A percentile compares a stretch with the other conserved stretches of the same genome.
Evolutionary conservation across 306 rosid species (phyloP).

Genomic region (Hippophae tibetana): DNA sequence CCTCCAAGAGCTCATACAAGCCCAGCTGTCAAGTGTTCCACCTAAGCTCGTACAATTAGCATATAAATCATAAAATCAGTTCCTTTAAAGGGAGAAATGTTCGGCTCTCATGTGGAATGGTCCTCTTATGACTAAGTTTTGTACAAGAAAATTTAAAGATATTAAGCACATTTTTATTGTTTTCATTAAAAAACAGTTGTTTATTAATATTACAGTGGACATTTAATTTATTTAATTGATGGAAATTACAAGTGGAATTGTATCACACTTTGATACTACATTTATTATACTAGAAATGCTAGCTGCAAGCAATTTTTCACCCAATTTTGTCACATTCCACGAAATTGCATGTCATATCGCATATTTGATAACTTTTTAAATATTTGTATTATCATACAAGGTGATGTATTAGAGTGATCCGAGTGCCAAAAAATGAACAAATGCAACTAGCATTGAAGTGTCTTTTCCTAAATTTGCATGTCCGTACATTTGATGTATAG

Average conservation of each 20-base stretch:
- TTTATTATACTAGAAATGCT: too few relatives aligned
- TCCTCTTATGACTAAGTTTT: conserved; percentile 10
- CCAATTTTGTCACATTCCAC: too few relatives aligned
- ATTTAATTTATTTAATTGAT: conserved; percentile 16
- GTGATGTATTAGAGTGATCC: too few relatives aligned
- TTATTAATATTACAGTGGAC: conserved; percentile 5
- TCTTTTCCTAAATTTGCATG: too few relatives aligned
- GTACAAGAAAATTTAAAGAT: background rate
- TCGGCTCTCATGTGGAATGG: conserved; percentile 1
- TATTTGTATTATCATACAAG: too few relatives aligned
- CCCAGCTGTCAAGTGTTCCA: conserved; percentile 81
- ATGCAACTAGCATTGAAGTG: too few relatives aligned
- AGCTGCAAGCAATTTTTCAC: too few relatives aligned
- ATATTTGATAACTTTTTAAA: too few relatives aligned
- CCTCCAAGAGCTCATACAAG: conserved; percentile 46
- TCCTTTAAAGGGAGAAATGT: conserved; percentile 12
- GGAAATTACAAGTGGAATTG: conserved; percentile 14
- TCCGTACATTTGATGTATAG: too few relatives aligned
- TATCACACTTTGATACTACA: background rate
- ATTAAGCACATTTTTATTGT: background rate
- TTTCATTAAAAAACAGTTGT: background rate
- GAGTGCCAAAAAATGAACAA: too few relatives aligned
- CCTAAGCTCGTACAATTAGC: conserved; percentile 58
- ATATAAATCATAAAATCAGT: conserved; percentile 10
- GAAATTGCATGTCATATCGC: background rate